Percentiles rank a stretch among this genome's conserved stretches.
Conservation (phyloP, 2,329 filamentous ascomycete genomes). For the Bipolaris victoriae region DNA sequence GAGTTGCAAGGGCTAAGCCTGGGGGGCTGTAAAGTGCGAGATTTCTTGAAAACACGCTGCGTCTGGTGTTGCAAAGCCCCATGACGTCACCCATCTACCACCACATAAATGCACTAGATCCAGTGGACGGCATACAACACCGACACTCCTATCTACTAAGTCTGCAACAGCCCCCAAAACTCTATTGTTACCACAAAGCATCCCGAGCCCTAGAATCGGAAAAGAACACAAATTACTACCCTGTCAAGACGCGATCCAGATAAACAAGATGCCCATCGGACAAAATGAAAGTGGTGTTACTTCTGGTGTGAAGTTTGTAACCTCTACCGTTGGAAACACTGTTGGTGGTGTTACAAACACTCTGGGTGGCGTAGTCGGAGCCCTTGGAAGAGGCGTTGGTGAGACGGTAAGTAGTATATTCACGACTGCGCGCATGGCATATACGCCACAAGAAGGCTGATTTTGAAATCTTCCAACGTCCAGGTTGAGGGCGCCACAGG, state of each 20-base stretch:
- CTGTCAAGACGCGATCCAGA: slow-evolving; percentile 5
- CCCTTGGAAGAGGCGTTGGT: slow-evolving; percentile 53
- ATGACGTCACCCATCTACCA: slow-evolving; percentile 17
- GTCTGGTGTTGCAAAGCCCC: slow-evolving; percentile 8
- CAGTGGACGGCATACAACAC: background rate
- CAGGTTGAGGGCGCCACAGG: slow-evolving; percentile 54
- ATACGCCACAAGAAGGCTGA: slow-evolving; percentile 1
- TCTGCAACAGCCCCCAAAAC: slow-evolving; percentile 8
- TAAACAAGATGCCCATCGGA: slow-evolving; percentile 43
- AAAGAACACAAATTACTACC: slow-evolving; percentile 1
- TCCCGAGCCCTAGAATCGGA: background rate
- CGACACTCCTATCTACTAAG: slow-evolving; percentile 12
- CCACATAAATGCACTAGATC: slow-evolving; percentile 15
- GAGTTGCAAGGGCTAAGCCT: slow-evolving; percentile 1
- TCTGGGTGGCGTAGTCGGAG: slow-evolving; percentile 59
- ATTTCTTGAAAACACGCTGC: slow-evolving; percentile 10
- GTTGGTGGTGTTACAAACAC: slow-evolving; percentile 61
- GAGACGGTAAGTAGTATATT: slow-evolving; percentile 40
- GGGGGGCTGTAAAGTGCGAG: slow-evolving; percentile 1
- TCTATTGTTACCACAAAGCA: slow-evolving; percentile 4
- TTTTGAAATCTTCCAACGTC: background rate
- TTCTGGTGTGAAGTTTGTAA: slow-evolving; percentile 61
- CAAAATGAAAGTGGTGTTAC: slow-evolving; percentile 55
- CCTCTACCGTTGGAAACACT: slow-evolving; percentile 62
- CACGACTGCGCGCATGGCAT: background rate